Base-by-base conservation (phyloP, 495 filamentous ascomycete species). In the Entonaema liquescens region DNA sequence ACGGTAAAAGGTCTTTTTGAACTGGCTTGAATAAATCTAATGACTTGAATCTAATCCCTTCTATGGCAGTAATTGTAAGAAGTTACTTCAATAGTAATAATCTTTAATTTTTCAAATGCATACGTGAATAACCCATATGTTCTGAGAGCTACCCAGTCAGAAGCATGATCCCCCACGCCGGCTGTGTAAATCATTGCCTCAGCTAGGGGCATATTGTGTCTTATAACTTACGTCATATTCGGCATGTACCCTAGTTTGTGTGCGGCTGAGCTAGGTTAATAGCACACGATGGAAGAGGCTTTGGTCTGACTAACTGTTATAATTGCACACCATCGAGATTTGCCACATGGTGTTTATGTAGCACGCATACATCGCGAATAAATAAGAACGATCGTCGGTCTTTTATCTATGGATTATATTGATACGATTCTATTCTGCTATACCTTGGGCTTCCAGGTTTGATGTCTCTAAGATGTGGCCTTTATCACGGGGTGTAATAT, bases 231-330 rank as follows among this genome's bases (percentile, higher is more conserved):
- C 42, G 42, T 47, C 42, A 47, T 19, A 47, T 47, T 47, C 42
- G 42, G 19, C 42, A 47, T 47, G 8, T 47, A 47, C 17, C 42
- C 42, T 19, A 7, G 17, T 21, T 17, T 2, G 21, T 7, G 42
- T 21, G 42, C 42, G 42, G 42, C 42, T 47, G 42, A 47, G 42
- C n/a, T n/a, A n/a, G n/a, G n/a, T n/a, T n/a, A n/a, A n/a, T 47
- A 23, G 42, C 42, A 47, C 42, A 47, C 42, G 42, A 47, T 47
- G 19, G 42, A 47, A 47, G 42, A 47, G 42, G 42, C 42, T 47
- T 47, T 47, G 42, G 42, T 17, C 21, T 2, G 17, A 23, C 7
- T 9, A 47, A 23, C 21, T 23, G 42, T 21, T 9, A 47, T 47
- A 47, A 4, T 47, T 47, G 8, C 21, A 47, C 21, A 47, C 19